Base-by-base conservation (phyloP, 1,139 yeast species). In the Blastobotrys indianensis region DNA sequence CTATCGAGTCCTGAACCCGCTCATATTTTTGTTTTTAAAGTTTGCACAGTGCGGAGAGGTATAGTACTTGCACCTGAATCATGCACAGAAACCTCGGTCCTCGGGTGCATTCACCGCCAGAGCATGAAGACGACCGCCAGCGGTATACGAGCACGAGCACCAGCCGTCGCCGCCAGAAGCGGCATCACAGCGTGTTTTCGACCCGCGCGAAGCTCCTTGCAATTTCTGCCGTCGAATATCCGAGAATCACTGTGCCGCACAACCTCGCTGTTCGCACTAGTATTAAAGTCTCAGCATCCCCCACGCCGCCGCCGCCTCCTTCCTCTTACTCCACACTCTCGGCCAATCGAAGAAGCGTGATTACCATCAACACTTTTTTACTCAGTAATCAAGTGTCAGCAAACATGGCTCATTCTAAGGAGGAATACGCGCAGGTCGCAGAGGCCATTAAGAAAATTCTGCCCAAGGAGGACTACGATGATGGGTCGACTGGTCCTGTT, bases 371-470 rank as follows among this genome's bases (percentile, higher is more conserved):
- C 37, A 42, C 45, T 15, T 36, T 36, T 35, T 13, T 42, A 5
- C 32, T 11, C 10, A 29, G 35, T 13, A 34, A 35, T 15, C 34
- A 41, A 20, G 25, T 7, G 8, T 16, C 23, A 4, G 7, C 15
- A 40, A n/a, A 33, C 5, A 23, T 37, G 40, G 33, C 15, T 5
- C 40, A 37, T 13, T 25, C 40, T 7, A 37, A 37, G 20, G 17
- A 58, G 33, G 69, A 85, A 53, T 88, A 84, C 67, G 92, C 84
- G 60, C 64, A 78, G 29, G 79, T 90, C 35, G 85, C 86, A 63
- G 85, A 86, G 58, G 92, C 79, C 33, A 87, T 90, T 65, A 87
- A 92, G 5, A 64, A 71, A 43, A 82, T 85, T 55, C 66, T 92
- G 36, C 77, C 80, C 51, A 87, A 85, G 33, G 80, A 82, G 48